Conservation (phyloP, 2,329 filamentous ascomycete genomes). For the Aspergillus oerlinghausenensis region DNA sequence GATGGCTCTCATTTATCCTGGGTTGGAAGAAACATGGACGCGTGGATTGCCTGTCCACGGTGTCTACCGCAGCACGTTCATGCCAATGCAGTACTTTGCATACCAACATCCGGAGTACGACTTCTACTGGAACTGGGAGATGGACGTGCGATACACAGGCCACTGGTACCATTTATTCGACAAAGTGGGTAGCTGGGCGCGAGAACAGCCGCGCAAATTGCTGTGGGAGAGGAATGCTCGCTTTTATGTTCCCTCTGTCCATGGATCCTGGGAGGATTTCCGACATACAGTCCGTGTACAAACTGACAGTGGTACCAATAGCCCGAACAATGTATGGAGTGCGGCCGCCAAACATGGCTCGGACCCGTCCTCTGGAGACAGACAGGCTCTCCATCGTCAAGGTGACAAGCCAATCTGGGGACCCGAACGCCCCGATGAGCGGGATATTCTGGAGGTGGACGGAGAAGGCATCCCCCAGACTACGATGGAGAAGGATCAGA, state of each 20-base stretch:
- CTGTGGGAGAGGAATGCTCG: conserved; percentile 75
- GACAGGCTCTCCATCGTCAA: conserved; percentile 28
- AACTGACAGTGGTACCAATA: conserved; percentile 63
- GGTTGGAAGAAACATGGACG: conserved; percentile 72
- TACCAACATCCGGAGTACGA: conserved; percentile 75
- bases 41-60: conserved; percentile 77
- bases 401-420: conserved; percentile 74
- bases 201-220: conserved; percentile 69
- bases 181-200: conserved; percentile 65
- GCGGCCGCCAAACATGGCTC: conserved; percentile 32
- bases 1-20: conserved; percentile 86
- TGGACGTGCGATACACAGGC: conserved; percentile 72
- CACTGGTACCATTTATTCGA: conserved; percentile 77
- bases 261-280: conserved; percentile 77
- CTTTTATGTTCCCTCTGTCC: conserved; percentile 72
- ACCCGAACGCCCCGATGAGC: conserved; percentile 62
- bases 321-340: conserved; percentile 64
- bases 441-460: conserved; percentile 68
- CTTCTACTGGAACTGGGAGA: conserved; percentile 84
- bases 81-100: conserved; percentile 93
- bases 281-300: conserved; percentile 71
- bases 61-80: conserved; percentile 85
- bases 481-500: conserved; percentile 71
- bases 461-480: conserved; percentile 71
- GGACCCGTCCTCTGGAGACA: conserved; percentile 17